Base-by-base conservation (phyloP, 1,139 yeast species). In the Blastobotrys raffinosifermentans region DNA sequence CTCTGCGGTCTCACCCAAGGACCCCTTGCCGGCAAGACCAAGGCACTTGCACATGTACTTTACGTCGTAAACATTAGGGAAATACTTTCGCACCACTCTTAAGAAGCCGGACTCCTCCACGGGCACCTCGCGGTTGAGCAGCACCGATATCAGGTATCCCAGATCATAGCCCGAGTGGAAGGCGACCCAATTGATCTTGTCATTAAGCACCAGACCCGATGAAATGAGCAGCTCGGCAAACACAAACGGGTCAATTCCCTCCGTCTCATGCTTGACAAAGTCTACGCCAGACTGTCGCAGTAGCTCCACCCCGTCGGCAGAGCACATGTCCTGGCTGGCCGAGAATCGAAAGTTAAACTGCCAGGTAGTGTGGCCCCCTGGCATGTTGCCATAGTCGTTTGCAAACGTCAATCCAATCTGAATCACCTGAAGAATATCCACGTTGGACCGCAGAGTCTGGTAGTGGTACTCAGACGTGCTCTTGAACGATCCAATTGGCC, bases 401-500 rank as follows among this genome's bases (percentile, higher is more conserved):
- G 91, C 73, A 22, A 89, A 69, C 16, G 97, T 85, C 43, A 91
- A 70, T 2, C 95, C 94, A 37, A 91, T 73, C 61, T 91, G 98
- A 41, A 91, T 80, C 49, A 91, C 75, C 49, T 81, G 81, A 47
- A 89, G 65, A 40, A 91, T 69, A 61, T 93, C 98, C 2, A 93
- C 85, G 60, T 91, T 91, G 7, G 94, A 73, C 54, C 98, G 73
- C 63, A 91, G 73, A 0, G 97, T 91, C 61, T 91, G 98, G 58
- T 91, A 91, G 61, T 91, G 97, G 61, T 87, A 91, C 59, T 91
- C 98, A 19, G 85, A 74, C 10, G 93, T 83, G 7, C 93, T 78
- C 53, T 86, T 79, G 63, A 91, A 91, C 8, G 87, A 77, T n/a
- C 98, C 98, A 45, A 91, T 85, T 9, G 98, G 98, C 49, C 98